phyloP scores from a whole-genome alignment of 2,329 filamentous ascomycete species.

The Fusarium stilboides region DNA sequence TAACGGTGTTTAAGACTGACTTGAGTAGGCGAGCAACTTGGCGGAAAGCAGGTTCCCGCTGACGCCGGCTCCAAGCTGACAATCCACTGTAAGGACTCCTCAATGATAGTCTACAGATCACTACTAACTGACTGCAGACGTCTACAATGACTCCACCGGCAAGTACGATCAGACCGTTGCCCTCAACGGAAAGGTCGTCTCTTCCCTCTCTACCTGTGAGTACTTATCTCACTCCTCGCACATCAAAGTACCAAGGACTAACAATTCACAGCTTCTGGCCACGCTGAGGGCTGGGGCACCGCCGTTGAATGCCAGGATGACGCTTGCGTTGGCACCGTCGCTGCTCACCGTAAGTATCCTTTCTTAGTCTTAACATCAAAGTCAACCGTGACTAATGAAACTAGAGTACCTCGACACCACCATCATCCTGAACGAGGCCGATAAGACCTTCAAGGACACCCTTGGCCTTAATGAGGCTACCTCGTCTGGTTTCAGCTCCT shows the following conservation, averaged over 20 bases:
- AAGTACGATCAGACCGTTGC: conserved; percentile 36
- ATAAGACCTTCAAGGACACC: conserved; percentile 19
- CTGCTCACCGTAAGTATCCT: conserved; percentile 21
- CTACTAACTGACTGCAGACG: conserved; percentile 1
- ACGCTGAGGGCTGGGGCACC: conserved; percentile 36
- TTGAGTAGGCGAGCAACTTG: conserved; percentile 15
- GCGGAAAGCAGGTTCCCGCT: conserved; percentile 31
- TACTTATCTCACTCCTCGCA: too few species aligned
- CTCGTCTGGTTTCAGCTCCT: conserved; percentile 27
- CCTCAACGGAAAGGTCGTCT: conserved; percentile 19
- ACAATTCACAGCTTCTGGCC: conserved; percentile 21
- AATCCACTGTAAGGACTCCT: conserved; percentile 19
- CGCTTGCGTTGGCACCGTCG: conserved; percentile 29
- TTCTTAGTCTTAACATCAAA: accelerated
- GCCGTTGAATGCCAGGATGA: conserved; percentile 41
- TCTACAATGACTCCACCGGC: conserved; percentile 34
- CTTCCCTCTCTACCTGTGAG: conserved; percentile 28
- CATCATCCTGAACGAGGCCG: conserved; percentile 27
- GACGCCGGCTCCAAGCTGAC: conserved; percentile 24
- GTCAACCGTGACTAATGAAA: not conserved
- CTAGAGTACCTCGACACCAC: conserved; percentile 31
- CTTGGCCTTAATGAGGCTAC: conserved; percentile 28
- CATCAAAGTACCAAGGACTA: not conserved
- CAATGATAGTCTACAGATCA: accelerated
- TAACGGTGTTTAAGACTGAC: not conserved